Base-by-base conservation (phyloP, 148 eudicot species). In the Rhododendron griersonianum region DNA sequence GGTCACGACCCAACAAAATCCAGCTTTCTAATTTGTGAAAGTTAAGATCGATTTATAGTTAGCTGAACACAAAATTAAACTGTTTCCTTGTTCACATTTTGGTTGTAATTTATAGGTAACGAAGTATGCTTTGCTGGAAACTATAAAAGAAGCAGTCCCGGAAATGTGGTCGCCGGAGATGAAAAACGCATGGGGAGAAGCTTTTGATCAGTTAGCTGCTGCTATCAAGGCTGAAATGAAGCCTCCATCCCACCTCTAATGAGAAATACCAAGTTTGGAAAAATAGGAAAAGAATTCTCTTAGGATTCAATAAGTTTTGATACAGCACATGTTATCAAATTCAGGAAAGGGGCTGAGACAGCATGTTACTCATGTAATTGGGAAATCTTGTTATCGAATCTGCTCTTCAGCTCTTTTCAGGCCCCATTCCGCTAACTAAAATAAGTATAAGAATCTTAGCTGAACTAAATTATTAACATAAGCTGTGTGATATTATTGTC, bases 151-250 rank as follows among this genome's bases (percentile, higher is more conserved):
- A 80, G 96, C 98, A 74, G 93, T 92, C 1, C 98, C 96, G 57
- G 98, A 96, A 41, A 94, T 95, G 95, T 96, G 98, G 98, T 93
- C 96, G 23, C 35, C 51, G 1, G 99, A 96, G 87, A 95, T 95
- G 99, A 96, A 96, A 90, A 84, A 67, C 30, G 99, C 98, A 35
- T 96, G 99, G 98, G 91, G 88, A 81, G 92, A 89, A 83, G 96
- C 99, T 76, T 96, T 93, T 89, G 92, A 96, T 88, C 95, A 93
- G 81, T 80, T 96, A 84, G 98, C 86, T 82, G 92, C 94, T 69
- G 95, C 96, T 67, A 96, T 96, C 90, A 96, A 95, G 90, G 85
- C 91, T 67, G 90, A 95, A 82, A 96, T 93, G 99, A 92, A 93
- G 74, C 91, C 93, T 82, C 37, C 87, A 6, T 51, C 85, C 33